Conservation (phyloP, 1,139 yeast species). For the Dujonia santamariae region DNA sequence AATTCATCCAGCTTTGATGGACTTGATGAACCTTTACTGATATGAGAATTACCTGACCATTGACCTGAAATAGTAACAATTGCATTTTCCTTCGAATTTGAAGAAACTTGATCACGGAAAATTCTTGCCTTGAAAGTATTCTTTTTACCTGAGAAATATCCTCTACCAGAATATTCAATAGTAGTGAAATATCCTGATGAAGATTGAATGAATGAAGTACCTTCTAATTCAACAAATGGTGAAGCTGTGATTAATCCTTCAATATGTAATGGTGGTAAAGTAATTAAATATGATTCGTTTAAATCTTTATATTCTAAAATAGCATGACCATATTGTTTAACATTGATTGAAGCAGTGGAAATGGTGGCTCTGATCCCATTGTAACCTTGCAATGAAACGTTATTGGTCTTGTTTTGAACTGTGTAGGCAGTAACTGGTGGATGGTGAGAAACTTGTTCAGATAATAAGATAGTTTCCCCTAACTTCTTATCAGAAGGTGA, state of each 20-base stretch:
- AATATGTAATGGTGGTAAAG: slow-evolving; percentile 94
- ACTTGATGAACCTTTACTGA: slow-evolving; percentile 38
- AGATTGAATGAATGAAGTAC: slow-evolving; percentile 75
- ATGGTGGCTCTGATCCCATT: slow-evolving; percentile 85
- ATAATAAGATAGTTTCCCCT: slow-evolving; percentile 72
- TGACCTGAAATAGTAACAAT: slow-evolving; percentile 82
- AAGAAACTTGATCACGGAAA: slow-evolving; percentile 49
- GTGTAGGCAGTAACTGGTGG: slow-evolving; percentile 94
- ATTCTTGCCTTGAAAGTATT: slow-evolving; percentile 86
- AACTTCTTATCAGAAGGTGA: slow-evolving; percentile 36
- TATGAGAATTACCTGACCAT: slow-evolving; percentile 78
- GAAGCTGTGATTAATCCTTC: slow-evolving; percentile 90
- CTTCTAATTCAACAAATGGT: slow-evolving; percentile 89
- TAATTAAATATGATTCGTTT: slow-evolving; percentile 70
- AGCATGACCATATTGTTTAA: slow-evolving; percentile 92
- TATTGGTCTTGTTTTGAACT: slow-evolving; percentile 66
- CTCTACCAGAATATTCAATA: slow-evolving; percentile 86
- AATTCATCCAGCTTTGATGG: slow-evolving; percentile 43
- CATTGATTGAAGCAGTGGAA: slow-evolving; percentile 69
- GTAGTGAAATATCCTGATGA: slow-evolving; percentile 73
- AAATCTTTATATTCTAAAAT: slow-evolving; percentile 57
- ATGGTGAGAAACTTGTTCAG: slow-evolving; percentile 94
- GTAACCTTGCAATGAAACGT: slow-evolving; percentile 77
- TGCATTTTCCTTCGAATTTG: slow-evolving; percentile 56
- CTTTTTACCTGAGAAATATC: slow-evolving; percentile 95